Evolutionary conservation across 78 protist genomes (phyloP).

Genomic region (Isochrysis galbana): DNA sequence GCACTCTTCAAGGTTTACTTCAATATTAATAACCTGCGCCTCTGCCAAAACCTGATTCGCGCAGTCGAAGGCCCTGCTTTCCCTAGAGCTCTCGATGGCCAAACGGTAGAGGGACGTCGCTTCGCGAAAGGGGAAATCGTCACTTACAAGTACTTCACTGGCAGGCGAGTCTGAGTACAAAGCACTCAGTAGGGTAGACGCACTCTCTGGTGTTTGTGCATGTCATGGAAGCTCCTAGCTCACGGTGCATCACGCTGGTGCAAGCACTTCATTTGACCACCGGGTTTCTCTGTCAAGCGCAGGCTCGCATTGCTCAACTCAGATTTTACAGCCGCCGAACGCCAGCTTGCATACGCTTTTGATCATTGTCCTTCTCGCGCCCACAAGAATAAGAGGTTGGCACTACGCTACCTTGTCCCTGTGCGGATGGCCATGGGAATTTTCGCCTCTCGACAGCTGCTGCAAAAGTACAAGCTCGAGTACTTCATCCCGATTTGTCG

Average conservation of each 20-base stretch:
- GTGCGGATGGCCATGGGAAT: not conserved
- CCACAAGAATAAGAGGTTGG: not conserved
- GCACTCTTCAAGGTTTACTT: conserved; percentile 14
- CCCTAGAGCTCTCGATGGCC: not conserved
- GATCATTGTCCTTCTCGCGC: not conserved
- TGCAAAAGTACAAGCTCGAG: not conserved
- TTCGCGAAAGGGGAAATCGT: not conserved
- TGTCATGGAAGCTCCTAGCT: no score
- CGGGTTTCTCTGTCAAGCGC: no score
- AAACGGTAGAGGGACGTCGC: not conserved
- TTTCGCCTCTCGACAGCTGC: not conserved
- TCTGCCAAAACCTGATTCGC: conserved; percentile 19
- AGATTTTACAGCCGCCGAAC: not conserved
- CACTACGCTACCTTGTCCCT: conserved; percentile 16
- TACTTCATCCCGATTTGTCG: not conserved
- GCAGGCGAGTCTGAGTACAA: no score
- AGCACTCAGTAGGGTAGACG: no score
- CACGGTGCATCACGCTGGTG: no score
- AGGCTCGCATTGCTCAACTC: conserved; percentile 12
- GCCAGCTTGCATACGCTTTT: not conserved
- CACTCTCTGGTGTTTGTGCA: no score
- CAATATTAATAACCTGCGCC: not conserved
- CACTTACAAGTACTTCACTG: not conserved
- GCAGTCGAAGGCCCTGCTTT: conserved; percentile 15
- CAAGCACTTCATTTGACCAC: no score